phyloP scores from a whole-genome alignment of 2,329 filamentous ascomycete genomes.

The Macroventuria anomochaeta region DNA sequence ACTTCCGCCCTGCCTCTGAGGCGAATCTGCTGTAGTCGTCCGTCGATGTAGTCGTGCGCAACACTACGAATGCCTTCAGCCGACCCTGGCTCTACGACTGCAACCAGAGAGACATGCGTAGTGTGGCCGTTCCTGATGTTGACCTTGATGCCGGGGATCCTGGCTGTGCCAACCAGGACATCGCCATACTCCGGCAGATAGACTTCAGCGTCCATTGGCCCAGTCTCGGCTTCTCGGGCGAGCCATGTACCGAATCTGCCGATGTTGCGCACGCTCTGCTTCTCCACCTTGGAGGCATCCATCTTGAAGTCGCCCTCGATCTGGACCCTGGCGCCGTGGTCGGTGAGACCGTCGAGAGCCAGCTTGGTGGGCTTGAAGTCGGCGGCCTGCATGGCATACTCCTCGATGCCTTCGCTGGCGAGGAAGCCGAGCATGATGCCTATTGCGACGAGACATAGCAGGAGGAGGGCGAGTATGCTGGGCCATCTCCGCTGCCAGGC shows the following conservation, averaged over 20 bases:
- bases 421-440: conserved; percentile 85
- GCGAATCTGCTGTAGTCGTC: conserved; percentile 72
- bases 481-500: conserved; percentile 69
- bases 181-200: conserved; percentile 84
- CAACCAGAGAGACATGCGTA: conserved; percentile 79
- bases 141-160: conserved; percentile 76
- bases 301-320: conserved; percentile 83
- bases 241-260: conserved; percentile 82
- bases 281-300: conserved; percentile 76
- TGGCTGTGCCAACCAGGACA: conserved; percentile 76
- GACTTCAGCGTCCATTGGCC: conserved; percentile 74
- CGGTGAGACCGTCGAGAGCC: conserved; percentile 83
- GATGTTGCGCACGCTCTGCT: conserved; percentile 73
- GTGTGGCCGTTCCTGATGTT: conserved; percentile 78
- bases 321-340: conserved; percentile 76
- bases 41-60: conserved; percentile 87
- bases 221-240: conserved; percentile 75
- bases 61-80: conserved; percentile 77
- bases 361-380: conserved; percentile 83
- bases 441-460: conserved; percentile 69
- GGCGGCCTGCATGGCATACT: conserved; percentile 84
- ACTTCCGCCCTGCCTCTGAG: conserved; percentile 77
- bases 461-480: conserved; percentile 73
- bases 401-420: conserved; percentile 77
- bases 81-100: conserved; percentile 77